Evolutionary conservation across 768 basidiomycete genomes (phyloP), one percentile per base, ranked within the genome.

Genomic region (Lactifluus subvellereus): DNA sequence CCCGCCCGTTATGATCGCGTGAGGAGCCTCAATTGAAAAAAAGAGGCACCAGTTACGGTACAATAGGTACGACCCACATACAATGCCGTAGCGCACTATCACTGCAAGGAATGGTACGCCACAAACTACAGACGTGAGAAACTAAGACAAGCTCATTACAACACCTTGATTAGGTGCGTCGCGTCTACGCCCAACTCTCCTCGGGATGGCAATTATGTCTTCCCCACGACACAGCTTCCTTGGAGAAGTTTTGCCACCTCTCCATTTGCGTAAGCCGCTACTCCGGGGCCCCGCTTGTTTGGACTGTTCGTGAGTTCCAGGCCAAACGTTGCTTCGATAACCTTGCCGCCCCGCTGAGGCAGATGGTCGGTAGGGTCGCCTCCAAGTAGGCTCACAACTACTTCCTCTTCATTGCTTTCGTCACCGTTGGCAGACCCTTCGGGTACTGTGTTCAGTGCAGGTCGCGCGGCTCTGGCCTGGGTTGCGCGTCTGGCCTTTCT

Each of bases 171-270:
- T 9, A 45, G 20, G 8, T n/a, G 3, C 27, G 27, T 50, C 13
- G 8, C 18, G 27, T 32, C 27, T 22, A 50, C 10, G 37, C 47
- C 8, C 42, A 16, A 43, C 16, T 16, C 42, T 43, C 42, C 16
- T 16, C 16, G 4, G 16, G 45, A 33, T 57, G 4, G 20, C 33
- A 7, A 56, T 33, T 35, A n/a, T 27, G 49, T n/a, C 56, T 69
- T 69, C 48, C 22, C 73, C 66, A 43, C 79, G 75, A 69, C 80
- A 79, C 64, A 69, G 73, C 69, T 74, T 77, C 70, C 67, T 74
- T 10, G 74, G 75, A 54, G 71, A 72, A n/a, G 75, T 75, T 43
- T 38, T 37, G 16, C 16, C 27, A 72, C 61, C 11, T 59, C 50
- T 27, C 57, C 59, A 48, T 64, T 59, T 18, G 63, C 59, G 37